Evolutionary conservation across 345 rosid genomes (phyloP).

Genomic region (Toxicodendron radicans): DNA sequence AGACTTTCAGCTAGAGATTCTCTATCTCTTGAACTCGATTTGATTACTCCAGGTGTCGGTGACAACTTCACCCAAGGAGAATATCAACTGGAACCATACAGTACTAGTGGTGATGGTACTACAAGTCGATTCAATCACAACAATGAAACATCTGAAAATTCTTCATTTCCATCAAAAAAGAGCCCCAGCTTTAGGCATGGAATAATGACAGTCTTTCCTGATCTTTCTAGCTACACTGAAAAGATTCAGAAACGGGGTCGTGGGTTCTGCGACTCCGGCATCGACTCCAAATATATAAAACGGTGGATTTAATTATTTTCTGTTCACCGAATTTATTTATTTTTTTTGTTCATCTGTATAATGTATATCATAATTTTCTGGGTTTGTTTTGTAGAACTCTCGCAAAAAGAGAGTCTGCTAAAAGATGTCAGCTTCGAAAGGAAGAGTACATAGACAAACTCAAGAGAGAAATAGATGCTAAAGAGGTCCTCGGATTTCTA

Average conservation of each 20-base stretch:
- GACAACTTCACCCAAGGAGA: background rate
- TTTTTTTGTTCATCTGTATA: background rate
- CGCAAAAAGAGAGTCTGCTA: conserved; percentile 12
- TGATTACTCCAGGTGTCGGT: background rate
- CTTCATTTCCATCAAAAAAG: background rate
- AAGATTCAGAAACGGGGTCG: background rate
- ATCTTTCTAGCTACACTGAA: background rate
- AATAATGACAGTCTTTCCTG: background rate
- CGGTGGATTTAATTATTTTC: background rate
- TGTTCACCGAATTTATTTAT: background rate
- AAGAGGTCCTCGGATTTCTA: background rate
- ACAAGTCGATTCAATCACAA: background rate
- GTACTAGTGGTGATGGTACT: background rate
- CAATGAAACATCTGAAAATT: background rate
- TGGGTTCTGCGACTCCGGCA: background rate
- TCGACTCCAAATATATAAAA: conserved; percentile 5
- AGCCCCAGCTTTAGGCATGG: background rate
- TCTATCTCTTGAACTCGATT: background rate
- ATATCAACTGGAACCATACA: background rate
- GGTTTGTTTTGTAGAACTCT: conserved; percentile 4
- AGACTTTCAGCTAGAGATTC: conserved; percentile 3
- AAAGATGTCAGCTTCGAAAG: conserved; percentile 1
- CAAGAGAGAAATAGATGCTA: background rate
- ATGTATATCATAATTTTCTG: background rate
- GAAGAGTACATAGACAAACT: background rate